These are phyloP conservation scores for Podaxis carcinomalis DNA, from an alignment of 768 basidiomycete genomes.

Conservation along the genomic window DNA sequence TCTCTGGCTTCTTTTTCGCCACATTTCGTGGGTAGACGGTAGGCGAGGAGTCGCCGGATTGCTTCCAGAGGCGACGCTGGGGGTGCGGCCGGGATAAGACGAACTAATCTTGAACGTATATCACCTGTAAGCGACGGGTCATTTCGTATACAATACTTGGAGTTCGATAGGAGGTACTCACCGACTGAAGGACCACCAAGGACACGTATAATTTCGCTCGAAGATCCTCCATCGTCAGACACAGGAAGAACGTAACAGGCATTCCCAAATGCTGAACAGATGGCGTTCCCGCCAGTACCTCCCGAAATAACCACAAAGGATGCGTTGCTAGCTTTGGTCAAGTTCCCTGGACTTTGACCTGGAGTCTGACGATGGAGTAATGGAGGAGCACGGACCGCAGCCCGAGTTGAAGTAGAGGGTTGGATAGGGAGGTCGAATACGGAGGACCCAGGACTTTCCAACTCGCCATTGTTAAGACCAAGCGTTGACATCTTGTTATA, in stretches of 20 bases:
- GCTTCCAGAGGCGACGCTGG: slow-evolving; percentile 61
- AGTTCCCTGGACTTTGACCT: background rate
- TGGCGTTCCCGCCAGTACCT: slow-evolving; percentile 91
- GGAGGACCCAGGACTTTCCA: slow-evolving; percentile 65
- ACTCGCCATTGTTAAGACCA: background rate
- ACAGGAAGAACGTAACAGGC: slow-evolving; percentile 88
- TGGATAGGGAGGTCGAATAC: slow-evolving; percentile 71
- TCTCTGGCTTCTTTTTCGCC: slow-evolving; percentile 75
- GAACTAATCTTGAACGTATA: slow-evolving; percentile 83
- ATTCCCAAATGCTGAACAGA: slow-evolving; percentile 77
- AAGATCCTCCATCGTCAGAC: slow-evolving; percentile 94
- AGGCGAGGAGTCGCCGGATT: slow-evolving; percentile 72
- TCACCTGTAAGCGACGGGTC: slow-evolving; percentile 49
- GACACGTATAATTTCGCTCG: slow-evolving; percentile 90
- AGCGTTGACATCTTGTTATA: background rate
- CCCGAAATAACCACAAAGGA: slow-evolving; percentile 82
- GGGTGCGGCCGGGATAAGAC: slow-evolving; percentile 72
- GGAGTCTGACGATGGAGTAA: background rate
- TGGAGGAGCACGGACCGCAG: slow-evolving; percentile 8
- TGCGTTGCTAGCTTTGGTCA: slow-evolving; percentile 16
- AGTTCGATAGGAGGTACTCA: slow-evolving; percentile 22
- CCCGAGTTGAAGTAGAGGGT: slow-evolving; percentile 9
- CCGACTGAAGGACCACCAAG: slow-evolving; percentile 85
- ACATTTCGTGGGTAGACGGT: slow-evolving; percentile 69
- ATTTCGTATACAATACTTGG: background rate